Evolutionary conservation across 1,284 basidiomycete species (phyloP), one percentile per base, ranked within the genome.

Genomic region (Phellopilus nigrolimitatus): DNA sequence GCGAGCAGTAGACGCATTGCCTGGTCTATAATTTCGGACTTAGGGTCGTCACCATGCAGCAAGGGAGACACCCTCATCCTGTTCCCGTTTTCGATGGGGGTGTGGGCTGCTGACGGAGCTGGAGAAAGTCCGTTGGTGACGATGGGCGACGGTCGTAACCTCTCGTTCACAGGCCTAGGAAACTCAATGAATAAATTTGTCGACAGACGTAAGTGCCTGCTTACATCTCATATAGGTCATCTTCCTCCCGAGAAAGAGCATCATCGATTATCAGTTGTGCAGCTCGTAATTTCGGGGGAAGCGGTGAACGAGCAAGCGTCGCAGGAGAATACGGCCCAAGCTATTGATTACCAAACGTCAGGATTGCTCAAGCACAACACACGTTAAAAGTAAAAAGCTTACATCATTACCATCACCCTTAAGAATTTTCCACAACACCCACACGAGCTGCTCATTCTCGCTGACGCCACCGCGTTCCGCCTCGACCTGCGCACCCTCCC

Each of bases 391-490:
- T 36, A 22, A n/a, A 44, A 34, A 24, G 71, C 78, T 59, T 56
- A 88, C 86, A 71, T 88, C 85, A 56, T 78, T 79, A 8, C 86
- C 86, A 62, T 88, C 84, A 43, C 86, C 86, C 62, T 79, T 84
- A 49, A 88, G 68, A 51, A 88, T 84, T 68, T 88, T 88, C 84
- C 84, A 88, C 49, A 88, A 69, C 30, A 88, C 85, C 85, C 86
- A 88, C 30, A 88, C 81, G 42, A 88, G 69, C 60, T 86, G 86
- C 62, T 88, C 85, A 62, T 78, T 85, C 49, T 80, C 75, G 55
- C 76, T 75, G 46, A 73, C 68, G 19, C 74, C 76, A 38, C 78
- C 80, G 28, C 72, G 69, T 30, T 68, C 69, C 25, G 79, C 68
- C 47, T 79, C 64, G 49, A 63, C 66, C 36, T 76, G 67, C 13